Conservation (phyloP, 768 basidiomycete genomes). For the Tulasnella sp. region DNA sequence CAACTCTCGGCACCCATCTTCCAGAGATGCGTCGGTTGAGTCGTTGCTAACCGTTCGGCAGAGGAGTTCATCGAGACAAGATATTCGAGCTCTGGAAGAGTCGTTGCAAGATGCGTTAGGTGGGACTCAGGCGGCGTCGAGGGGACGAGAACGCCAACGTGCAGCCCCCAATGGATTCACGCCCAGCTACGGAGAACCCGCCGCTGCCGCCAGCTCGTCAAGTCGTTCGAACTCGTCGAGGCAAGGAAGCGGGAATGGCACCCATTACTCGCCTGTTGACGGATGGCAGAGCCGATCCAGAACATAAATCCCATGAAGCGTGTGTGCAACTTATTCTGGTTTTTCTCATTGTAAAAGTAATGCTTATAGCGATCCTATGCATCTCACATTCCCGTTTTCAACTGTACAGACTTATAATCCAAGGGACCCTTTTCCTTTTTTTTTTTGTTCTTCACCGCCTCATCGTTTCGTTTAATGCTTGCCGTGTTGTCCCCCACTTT, state of each 20-base stretch:
- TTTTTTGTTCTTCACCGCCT: too few relatives aligned
- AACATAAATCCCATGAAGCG: not conserved
- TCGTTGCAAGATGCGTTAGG: conserved; percentile 13
- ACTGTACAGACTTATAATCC: not conserved
- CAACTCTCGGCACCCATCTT: not conserved
- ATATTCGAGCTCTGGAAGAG: conserved; percentile 15
- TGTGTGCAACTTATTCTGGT: not conserved
- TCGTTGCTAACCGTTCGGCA: not conserved
- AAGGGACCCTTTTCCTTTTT: not conserved
- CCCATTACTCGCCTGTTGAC: not conserved
- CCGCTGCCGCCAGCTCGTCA: not conserved
- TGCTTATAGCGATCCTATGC: not conserved
- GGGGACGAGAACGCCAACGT: conserved; percentile 11
- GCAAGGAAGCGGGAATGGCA: not conserved
- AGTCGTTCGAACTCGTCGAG: not conserved
- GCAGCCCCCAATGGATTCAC: not conserved
- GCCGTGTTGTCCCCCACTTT: not conserved
- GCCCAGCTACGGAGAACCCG: not conserved
- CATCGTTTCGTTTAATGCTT: not conserved
- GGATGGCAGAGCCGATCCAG: not conserved
- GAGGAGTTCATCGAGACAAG: not conserved
- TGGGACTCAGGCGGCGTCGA: not conserved
- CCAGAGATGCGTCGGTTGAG: not conserved
- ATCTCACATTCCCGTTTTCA: not conserved
- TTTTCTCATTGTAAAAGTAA: not conserved